Evolutionary conservation across 768 basidiomycete species (phyloP).

Genomic region (Pseudohyphozyma bogoriensis): DNA sequence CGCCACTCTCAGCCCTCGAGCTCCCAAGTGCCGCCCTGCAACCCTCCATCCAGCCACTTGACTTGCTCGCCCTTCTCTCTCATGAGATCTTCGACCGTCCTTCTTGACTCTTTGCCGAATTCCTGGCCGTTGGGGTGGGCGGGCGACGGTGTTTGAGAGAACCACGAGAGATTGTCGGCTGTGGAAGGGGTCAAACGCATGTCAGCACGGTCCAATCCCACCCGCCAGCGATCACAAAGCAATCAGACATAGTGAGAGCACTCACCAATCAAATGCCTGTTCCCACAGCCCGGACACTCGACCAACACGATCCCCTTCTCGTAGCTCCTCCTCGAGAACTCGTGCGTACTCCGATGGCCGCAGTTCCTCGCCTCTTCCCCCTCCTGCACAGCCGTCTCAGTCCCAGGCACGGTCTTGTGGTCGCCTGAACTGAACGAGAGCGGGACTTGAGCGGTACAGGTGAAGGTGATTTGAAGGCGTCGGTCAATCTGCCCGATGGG

Average conservation of each 20-base stretch:
- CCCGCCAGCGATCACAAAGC: background rate
- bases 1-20: conserved; percentile 4
- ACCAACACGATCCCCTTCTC: conserved; percentile 79
- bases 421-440: too few species aligned
- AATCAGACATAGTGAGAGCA: background rate
- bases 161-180: conserved; percentile 87
- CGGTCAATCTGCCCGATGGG: conserved; percentile 44
- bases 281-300: conserved; percentile 81
- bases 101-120: conserved; percentile 42
- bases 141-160: conserved; percentile 38
- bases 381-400: background rate
- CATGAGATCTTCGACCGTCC: conserved; percentile 74
- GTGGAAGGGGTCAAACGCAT: conserved; percentile 50
- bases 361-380: conserved; percentile 41
- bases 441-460: conserved; percentile 58
- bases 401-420: background rate
- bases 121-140: conserved; percentile 14
- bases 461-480: conserved; percentile 66
- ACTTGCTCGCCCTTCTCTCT: conserved; percentile 68
- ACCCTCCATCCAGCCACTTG: conserved; percentile 37
- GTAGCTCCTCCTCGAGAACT: conserved; percentile 77
- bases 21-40: background rate
- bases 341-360: conserved; percentile 68
- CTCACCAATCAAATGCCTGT: conserved; percentile 50
- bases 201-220: background rate